Conservation (phyloP, 257 asterid species). For the Vinca minor region DNA sequence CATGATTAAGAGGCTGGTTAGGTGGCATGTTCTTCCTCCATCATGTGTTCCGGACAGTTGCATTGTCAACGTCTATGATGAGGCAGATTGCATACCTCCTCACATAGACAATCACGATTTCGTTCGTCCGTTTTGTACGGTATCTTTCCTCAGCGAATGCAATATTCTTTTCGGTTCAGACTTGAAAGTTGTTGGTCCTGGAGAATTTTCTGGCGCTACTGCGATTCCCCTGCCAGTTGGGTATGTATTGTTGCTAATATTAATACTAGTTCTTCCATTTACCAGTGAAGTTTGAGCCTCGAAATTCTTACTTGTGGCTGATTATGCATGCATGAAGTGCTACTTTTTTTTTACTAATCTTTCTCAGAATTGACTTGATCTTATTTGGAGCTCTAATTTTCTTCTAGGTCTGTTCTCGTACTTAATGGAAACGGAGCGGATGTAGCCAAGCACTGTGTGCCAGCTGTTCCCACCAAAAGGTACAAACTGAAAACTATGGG, state of each 20-base stretch:
- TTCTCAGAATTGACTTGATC: neutral
- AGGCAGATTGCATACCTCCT: constrained; percentile 44
- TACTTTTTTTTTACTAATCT: neutral
- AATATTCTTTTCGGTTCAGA: constrained; percentile 31
- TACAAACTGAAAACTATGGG: constrained; percentile 6
- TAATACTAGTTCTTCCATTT: neutral
- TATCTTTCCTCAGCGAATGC: constrained; percentile 43
- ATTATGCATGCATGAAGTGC: neutral
- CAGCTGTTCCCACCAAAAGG: constrained; percentile 40
- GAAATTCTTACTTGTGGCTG: neutral
- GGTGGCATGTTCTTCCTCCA: constrained; percentile 41
- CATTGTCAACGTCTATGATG: constrained; percentile 35
- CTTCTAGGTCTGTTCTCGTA: constrained; percentile 37
- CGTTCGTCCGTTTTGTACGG: constrained; percentile 36
- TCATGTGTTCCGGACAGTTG: constrained; percentile 44
- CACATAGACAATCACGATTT: constrained; percentile 46
- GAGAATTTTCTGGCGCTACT: constrained; percentile 30
- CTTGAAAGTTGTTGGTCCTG: constrained; percentile 28
- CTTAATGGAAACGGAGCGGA: constrained; percentile 44
- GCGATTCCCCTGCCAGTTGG: constrained; percentile 39
- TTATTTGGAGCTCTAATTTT: constrained; percentile 10
- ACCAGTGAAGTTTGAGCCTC: neutral
- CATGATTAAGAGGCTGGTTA: constrained; percentile 38
- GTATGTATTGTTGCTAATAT: constrained; percentile 16
- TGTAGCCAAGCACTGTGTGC: constrained; percentile 42